Evolutionary conservation across 2,329 filamentous ascomycete species (phyloP).

Genomic region (Curvularia hawaiiensis): DNA sequence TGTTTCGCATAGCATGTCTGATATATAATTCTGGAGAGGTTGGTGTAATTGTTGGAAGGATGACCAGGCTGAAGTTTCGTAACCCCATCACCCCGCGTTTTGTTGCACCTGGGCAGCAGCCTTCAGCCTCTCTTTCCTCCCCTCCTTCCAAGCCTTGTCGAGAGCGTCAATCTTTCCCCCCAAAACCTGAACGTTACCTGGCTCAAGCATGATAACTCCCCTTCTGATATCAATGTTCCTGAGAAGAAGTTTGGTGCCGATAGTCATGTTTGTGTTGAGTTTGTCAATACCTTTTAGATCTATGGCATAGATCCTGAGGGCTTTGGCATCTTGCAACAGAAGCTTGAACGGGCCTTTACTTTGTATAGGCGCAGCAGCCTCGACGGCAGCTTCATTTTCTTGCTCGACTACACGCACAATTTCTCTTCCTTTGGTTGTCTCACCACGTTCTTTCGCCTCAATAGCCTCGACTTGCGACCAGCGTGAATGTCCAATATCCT

Average conservation of each 20-base stretch:
- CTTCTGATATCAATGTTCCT: slow-evolving; percentile 70
- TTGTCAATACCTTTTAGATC: slow-evolving; percentile 71
- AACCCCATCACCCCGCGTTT: neutral
- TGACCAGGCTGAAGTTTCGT: neutral
- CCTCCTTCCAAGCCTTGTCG: slow-evolving; percentile 77
- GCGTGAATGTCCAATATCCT: slow-evolving; percentile 78
- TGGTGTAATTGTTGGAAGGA: neutral
- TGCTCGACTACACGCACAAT: slow-evolving; percentile 73
- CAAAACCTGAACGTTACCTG: slow-evolving; percentile 69
- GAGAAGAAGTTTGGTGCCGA: slow-evolving; percentile 83
- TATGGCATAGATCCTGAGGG: slow-evolving; percentile 72
- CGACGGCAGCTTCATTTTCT: slow-evolving; percentile 49
- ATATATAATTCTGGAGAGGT: neutral
- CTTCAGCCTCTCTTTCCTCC: slow-evolving; percentile 71
- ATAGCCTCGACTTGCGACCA: slow-evolving; percentile 89
- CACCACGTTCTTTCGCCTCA: slow-evolving; percentile 73
- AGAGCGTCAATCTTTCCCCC: slow-evolving; percentile 85
- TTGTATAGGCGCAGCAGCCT: slow-evolving; percentile 29
- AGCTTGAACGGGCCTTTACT: slow-evolving; percentile 75
- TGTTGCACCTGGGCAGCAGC: slow-evolving; percentile 54
- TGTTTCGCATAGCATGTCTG: slow-evolving; percentile 2
- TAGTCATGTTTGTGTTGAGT: slow-evolving; percentile 69
- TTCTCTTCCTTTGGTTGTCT: slow-evolving; percentile 76
- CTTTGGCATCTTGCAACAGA: slow-evolving; percentile 75
- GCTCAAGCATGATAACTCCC: slow-evolving; percentile 79